These are phyloP conservation scores for Simplicillium sp. DNA, from an alignment of 2,329 filamentous ascomycete genomes.

Conservation along the genomic window DNA sequence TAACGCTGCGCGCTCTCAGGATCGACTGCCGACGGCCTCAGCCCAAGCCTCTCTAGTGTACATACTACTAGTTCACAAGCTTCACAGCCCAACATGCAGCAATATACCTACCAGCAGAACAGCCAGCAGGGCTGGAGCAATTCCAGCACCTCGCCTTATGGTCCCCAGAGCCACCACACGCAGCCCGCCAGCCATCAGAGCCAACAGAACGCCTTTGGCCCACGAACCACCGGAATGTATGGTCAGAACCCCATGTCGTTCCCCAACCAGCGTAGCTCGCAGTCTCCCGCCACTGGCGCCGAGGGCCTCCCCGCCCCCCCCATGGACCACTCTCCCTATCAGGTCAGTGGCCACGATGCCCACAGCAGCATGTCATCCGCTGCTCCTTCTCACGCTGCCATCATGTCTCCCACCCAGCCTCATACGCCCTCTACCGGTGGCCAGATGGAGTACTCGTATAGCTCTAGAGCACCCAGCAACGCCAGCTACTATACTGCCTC, in stretches of 20 bases:
- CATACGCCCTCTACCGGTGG: conserved; percentile 40
- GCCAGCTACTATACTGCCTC: conserved; percentile 51
- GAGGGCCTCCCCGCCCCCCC: conserved; percentile 58
- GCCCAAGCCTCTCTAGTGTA: conserved; percentile 50
- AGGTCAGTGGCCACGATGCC: conserved; percentile 33
- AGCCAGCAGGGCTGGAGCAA: conserved; percentile 10
- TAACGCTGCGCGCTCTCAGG: conserved; percentile 23
- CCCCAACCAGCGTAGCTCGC: conserved; percentile 22
- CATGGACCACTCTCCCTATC: conserved; percentile 57
- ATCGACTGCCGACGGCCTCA: conserved; percentile 47
- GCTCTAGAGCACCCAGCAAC: conserved; percentile 43
- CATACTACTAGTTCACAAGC: conserved; percentile 50
- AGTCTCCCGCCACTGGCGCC: conserved; percentile 41
- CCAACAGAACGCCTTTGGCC: conserved; percentile 15
- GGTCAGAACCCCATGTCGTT: conserved; percentile 34
- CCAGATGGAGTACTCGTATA: conserved; percentile 50
- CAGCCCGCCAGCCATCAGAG: conserved; percentile 7
- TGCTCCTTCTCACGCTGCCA: conserved; percentile 2
- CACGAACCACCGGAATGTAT: conserved; percentile 28
- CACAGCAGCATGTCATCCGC: conserved; percentile 8
- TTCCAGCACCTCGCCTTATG: conserved; percentile 33
- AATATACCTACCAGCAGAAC: conserved; percentile 45
- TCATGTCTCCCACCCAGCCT: conserved; percentile 26
- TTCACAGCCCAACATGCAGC: conserved; percentile 37
- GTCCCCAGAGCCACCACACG: conserved; percentile 28